Conservation (phyloP, 1,284 basidiomycete genomes). For the Boletus sp. region DNA sequence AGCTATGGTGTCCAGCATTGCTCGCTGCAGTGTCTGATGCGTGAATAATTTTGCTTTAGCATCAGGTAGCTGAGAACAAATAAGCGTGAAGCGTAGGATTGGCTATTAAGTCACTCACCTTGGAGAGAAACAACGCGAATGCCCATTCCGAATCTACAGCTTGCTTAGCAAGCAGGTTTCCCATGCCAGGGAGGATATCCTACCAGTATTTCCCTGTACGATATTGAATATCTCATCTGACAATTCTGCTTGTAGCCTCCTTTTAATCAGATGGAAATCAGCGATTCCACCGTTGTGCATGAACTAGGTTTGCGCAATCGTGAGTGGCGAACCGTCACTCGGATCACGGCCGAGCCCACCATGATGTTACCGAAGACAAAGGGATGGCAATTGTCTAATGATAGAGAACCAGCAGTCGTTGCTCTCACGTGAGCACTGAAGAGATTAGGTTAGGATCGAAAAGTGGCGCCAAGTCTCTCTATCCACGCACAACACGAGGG, state of each 20-base stretch:
- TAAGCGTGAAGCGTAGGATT: constrained; percentile 1
- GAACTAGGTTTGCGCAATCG: constrained; percentile 49
- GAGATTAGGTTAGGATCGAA: constrained; percentile 3
- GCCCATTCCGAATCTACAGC: constrained; percentile 88
- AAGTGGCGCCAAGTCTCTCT: background rate
- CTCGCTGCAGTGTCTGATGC: constrained; percentile 60
- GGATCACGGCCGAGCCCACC: constrained; percentile 44
- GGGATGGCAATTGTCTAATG: constrained; percentile 92
- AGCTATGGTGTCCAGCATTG: constrained; percentile 85
- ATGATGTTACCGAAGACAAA: constrained; percentile 86
- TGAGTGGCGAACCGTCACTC: background rate
- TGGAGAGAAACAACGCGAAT: constrained; percentile 86
- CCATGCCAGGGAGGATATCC: constrained; percentile 15
- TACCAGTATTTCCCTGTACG: constrained; percentile 90
- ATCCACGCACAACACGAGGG: constrained; percentile 78
- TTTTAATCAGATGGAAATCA: constrained; percentile 78
- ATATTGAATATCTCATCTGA: constrained; percentile 82
- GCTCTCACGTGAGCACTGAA: constrained; percentile 84
- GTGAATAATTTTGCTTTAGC: constrained; percentile 69
- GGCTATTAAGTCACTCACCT: constrained; percentile 41
- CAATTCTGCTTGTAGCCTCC: constrained; percentile 69
- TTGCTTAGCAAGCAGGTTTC: constrained; percentile 3
- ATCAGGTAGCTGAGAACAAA: constrained; percentile 63
- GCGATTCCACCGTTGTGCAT: constrained; percentile 95
- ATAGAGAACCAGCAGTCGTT: constrained; percentile 81